Evolutionary conservation across 2,329 filamentous ascomycete species (phyloP), one percentile per base, ranked within the genome.

Genomic region (Teratosphaeria zuluensis): DNA sequence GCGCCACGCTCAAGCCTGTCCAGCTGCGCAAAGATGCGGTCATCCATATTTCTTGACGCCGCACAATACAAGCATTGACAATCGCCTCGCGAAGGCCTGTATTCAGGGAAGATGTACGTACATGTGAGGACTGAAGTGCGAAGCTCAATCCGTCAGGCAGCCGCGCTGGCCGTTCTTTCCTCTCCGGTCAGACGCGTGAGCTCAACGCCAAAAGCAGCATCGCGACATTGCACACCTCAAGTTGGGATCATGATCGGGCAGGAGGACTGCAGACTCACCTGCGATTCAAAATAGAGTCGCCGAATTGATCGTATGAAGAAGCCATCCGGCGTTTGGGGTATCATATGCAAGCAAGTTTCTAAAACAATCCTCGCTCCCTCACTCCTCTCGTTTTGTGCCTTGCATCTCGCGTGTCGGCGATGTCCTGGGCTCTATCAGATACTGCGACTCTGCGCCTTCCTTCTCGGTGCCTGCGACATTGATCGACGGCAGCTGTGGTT

Each of bases 381-480:
- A 48, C 42, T 48, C 42, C 42, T 48, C 42, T 21, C 42, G 42
- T 48, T 48, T 48, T n/a, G 42, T 48, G 42, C 42, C 21, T n/a
- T 16, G 19, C 3, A n/a, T 19, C n/a, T 48, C 42, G 16, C 42
- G 42, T 21, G 9, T 11, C 5, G 42, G 42, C 6, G 42, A 48
- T 19, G 42, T 3, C n/a, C 19, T n/a, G 4, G 42, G 19, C 42
- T 48, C 42, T 19, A 48, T 48, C 9, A 48, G 16, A 48, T 48
- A 21, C n/a, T 48, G 16, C n/a, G 42, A 48, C 42, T 48, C 60
- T 8, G 73, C 69, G 7, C 54, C 56, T 69, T 73, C 83, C 74
- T 95, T 94, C 71, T 96, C 90, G 68, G 88, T 91, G 63, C 78
- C 84, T 53, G 86, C 86, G 61, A 92, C 85, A 63, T 77, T 82